Evolutionary conservation across 2,329 filamentous ascomycete species (phyloP).

Genomic region (Diaporthe caulivora): DNA sequence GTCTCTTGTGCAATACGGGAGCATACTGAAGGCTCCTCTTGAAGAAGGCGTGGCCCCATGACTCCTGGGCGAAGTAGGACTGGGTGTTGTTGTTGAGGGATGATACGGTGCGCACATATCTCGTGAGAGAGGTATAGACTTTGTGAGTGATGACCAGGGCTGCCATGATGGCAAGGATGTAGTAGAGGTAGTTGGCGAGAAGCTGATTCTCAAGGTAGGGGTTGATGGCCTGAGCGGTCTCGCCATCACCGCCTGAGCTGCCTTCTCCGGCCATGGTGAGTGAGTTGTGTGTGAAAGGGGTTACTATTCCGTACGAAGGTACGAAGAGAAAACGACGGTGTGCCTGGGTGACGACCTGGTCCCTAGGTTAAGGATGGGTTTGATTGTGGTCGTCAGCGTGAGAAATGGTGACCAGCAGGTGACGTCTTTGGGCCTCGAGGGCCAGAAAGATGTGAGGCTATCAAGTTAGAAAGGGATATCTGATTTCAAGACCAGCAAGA

Average conservation of each 20-base stretch:
- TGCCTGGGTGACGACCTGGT: slow-evolving; percentile 22
- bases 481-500: slow-evolving; percentile 39
- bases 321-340: background rate
- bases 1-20: slow-evolving; percentile 79
- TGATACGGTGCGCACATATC: slow-evolving; percentile 79
- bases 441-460: slow-evolving; percentile 14
- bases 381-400: background rate
- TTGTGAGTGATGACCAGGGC: slow-evolving; percentile 76
- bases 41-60: slow-evolving; percentile 66
- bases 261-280: slow-evolving; percentile 35
- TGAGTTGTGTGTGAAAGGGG: slow-evolving; percentile 10
- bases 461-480: slow-evolving; percentile 29
- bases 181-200: slow-evolving; percentile 71
- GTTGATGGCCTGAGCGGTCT: slow-evolving; percentile 46
- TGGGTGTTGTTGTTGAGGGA: slow-evolving; percentile 85
- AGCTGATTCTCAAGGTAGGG: slow-evolving; percentile 61
- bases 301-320: slow-evolving; percentile 6
- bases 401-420: background rate
- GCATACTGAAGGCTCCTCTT: slow-evolving; percentile 78
- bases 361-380: slow-evolving; percentile 9
- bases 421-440: slow-evolving; percentile 10
- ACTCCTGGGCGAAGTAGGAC: slow-evolving; percentile 78
- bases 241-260: slow-evolving; percentile 28
- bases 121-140: slow-evolving; percentile 68
- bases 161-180: slow-evolving; percentile 74